Base-by-base conservation (phyloP, 768 basidiomycete genomes). In the Cubamyces lactineus region DNA sequence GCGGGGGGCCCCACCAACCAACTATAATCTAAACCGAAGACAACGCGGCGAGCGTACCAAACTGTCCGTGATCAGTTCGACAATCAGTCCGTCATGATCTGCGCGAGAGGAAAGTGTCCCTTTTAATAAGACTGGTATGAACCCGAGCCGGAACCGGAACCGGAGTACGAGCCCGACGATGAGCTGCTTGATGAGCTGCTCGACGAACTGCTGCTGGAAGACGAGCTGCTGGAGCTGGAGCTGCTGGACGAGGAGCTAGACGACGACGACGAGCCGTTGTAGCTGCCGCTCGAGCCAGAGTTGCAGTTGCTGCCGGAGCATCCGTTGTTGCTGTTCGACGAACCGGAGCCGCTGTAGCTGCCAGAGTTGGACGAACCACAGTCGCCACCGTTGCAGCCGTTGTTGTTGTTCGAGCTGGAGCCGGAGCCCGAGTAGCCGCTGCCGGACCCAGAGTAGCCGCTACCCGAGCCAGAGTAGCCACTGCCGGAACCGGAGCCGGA, bases 51-150 rank as follows among this genome's bases (percentile, higher is more conserved):
- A 53, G 39, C 40, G 45, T 48, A 64, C 58, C 63, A 64, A 64
- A 64, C 63, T 64, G 63, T 64, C 63, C 63, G 58, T 51, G 38
- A 57, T 54, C 63, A 64, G 62, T 63, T 59, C 57, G 62, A 59
- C 62, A 41, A 47, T 57, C 58, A 60, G 63, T 64, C 63, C 63
- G 59, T 57, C 41, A 48, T 47, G 45, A 45, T 55, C 30, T 24
- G 38, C 48, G 57, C 28, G 48, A 34, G 34, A 34, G 34, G 34
- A 49, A 59, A 64, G 19, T 51, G 62, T 64, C 63, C 63, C 63
- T 60, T 64, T 64, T 64, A 50, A 48, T 64, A 50, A 48, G 47
- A 47, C 46, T 17, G 39, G 45, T 19, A 51, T 17, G 50, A 48
- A 30, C 43, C 28, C 17, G 42, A 47, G 28, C 54, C n/a, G 26